Percentiles rank a stretch among this genome's conserved stretches.
Conservation (phyloP, 768 basidiomycete genomes). For the Suillus bovinus region DNA sequence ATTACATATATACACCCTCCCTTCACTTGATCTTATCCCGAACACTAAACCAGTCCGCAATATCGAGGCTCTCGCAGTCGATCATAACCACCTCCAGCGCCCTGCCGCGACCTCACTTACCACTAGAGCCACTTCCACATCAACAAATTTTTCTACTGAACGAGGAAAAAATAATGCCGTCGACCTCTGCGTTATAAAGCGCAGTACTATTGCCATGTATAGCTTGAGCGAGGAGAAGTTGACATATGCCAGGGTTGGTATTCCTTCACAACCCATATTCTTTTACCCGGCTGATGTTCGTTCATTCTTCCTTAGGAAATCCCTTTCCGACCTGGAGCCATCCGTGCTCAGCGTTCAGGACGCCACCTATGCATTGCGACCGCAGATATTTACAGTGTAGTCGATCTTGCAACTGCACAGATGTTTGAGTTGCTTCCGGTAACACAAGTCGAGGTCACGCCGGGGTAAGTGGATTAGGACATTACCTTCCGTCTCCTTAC, state of each 20-base stretch:
- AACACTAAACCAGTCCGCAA: conserved; percentile 79
- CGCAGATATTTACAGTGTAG: conserved; percentile 67
- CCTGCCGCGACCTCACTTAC: conserved; percentile 44
- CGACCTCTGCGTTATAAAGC: conserved; percentile 75
- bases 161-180: conserved; percentile 46
- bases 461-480: conserved; percentile 30
- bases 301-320: conserved; percentile 54
- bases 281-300: neutral
- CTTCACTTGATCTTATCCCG: conserved; percentile 71
- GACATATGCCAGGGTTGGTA: conserved; percentile 55
- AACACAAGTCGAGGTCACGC: conserved; percentile 58
- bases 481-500: neutral
- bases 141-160: neutral
- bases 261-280: neutral
- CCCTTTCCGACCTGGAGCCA: conserved; percentile 59
- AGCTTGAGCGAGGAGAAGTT: conserved; percentile 62
- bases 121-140: conserved; percentile 19
- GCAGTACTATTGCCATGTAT: conserved; percentile 61
- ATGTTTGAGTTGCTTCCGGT: conserved; percentile 76
- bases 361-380: conserved; percentile 75
- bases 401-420: conserved; percentile 74
- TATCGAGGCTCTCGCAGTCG: conserved; percentile 78
- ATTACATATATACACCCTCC: conserved; percentile 79
- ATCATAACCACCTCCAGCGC: conserved; percentile 67
- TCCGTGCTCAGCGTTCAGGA: conserved; percentile 62